phyloP scores from a whole-genome alignment of 805 yeast genomes.

The Kockiozyma suomiensis region DNA sequence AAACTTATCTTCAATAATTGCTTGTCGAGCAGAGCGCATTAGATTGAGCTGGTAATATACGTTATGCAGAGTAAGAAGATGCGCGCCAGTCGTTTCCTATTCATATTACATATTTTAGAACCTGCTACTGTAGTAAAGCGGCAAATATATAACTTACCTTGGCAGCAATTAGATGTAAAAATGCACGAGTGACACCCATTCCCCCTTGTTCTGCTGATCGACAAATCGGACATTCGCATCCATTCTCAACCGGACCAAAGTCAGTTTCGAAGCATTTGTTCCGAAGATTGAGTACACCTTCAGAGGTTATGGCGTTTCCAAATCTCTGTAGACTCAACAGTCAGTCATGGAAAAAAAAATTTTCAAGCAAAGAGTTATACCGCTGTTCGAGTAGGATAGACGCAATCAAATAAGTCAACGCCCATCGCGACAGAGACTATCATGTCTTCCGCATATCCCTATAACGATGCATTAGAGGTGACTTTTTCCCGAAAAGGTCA shows the following conservation, averaged over 20 bases:
- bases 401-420: slow-evolving; percentile 52
- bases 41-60: slow-evolving; percentile 49
- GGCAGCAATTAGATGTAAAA: slow-evolving; percentile 44
- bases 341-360: not conserved
- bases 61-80: slow-evolving; percentile 48
- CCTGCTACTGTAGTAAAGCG: no score
- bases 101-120: not conserved
- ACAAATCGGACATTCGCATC: slow-evolving; percentile 49
- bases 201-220: slow-evolving; percentile 41
- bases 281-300: slow-evolving; percentile 45
- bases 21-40: slow-evolving; percentile 46
- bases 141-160: slow-evolving; percentile 28
- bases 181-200: slow-evolving; percentile 46
- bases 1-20: slow-evolving; percentile 46
- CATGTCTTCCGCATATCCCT: slow-evolving; percentile 51
- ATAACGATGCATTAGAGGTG: not conserved
- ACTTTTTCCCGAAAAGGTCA: no score
- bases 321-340: slow-evolving; percentile 41
- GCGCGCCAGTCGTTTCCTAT: slow-evolving; percentile 51
- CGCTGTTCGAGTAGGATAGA: slow-evolving; percentile 50
- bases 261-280: slow-evolving; percentile 45
- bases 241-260: slow-evolving; percentile 45
- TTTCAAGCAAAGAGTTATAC: slow-evolving; percentile 14
- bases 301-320: slow-evolving; percentile 49
- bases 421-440: slow-evolving; percentile 52